Evolutionary conservation across 75 land plant genomes (phyloP).

Genomic region (Pinus taeda): DNA sequence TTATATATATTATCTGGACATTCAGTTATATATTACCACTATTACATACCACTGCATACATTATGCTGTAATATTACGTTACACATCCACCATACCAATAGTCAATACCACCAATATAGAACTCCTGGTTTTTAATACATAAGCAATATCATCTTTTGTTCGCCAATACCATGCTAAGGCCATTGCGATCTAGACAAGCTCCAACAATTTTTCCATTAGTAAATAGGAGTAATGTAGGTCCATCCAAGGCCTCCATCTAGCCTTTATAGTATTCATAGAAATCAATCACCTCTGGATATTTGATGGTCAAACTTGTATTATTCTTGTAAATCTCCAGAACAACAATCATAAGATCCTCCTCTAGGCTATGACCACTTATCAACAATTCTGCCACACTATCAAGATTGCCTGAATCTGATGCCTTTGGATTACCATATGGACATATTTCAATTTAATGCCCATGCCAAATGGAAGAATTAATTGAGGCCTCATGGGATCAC

Average conservation of each 20-base stretch:
- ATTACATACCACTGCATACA: too few species aligned
- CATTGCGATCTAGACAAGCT: too few species aligned
- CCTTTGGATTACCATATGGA: conserved; percentile 90
- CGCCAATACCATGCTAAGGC: too few species aligned
- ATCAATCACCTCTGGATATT: conserved; percentile 93
- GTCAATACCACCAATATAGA: too few species aligned
- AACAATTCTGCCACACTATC: conserved; percentile 92
- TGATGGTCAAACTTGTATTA: conserved; percentile 82
- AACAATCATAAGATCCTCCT: conserved; percentile 96
- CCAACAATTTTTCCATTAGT: conserved; percentile 12
- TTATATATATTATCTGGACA: too few species aligned
- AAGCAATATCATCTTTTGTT: too few species aligned
- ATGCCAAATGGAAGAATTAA: conserved; percentile 89
- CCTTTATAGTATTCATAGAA: conserved; percentile 99
- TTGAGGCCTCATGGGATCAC: conserved; percentile 84
- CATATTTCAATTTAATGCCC: conserved; percentile 93
- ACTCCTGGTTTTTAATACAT: too few species aligned
- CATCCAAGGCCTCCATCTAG: conserved; percentile 99
- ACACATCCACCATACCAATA: too few species aligned
- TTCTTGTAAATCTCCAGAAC: conserved; percentile 99
- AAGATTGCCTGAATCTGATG: conserved; percentile 97
- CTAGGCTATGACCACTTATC: conserved; percentile 88
- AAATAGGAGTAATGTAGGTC: conserved; percentile 93
- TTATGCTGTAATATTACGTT: too few species aligned
- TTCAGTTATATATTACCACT: too few species aligned